Evolutionary conservation across 129 eudicot species (phyloP).

Genomic region (Artemisia tridentata): DNA sequence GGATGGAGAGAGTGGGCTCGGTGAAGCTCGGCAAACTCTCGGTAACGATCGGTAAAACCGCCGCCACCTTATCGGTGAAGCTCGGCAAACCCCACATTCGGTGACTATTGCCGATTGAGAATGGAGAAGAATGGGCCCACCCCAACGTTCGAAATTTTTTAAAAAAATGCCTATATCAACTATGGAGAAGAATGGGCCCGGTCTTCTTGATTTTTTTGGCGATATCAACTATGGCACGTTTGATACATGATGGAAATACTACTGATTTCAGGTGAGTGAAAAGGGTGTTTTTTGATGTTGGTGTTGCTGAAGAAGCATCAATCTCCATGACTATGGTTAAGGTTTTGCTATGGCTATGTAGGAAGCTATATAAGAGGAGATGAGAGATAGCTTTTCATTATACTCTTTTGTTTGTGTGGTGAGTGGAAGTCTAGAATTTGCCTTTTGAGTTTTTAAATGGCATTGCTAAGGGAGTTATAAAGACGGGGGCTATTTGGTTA

Average conservation of each 20-base stretch:
- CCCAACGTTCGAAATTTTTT: too few relatives aligned
- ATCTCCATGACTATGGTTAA: slow-evolving; percentile 27
- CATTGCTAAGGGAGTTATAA: neutral
- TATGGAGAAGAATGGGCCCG: too few relatives aligned
- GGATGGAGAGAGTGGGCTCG: too few relatives aligned
- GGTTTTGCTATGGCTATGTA: slow-evolving; percentile 2
- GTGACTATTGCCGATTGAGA: too few relatives aligned
- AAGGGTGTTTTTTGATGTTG: slow-evolving; percentile 2
- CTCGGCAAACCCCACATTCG: too few relatives aligned
- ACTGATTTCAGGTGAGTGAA: slow-evolving; percentile 3
- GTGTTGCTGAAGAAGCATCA: slow-evolving; percentile 26
- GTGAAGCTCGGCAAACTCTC: too few relatives aligned
- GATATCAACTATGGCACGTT: slow-evolving; percentile 20
- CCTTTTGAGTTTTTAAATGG: slow-evolving; percentile 2
- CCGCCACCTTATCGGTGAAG: too few relatives aligned
- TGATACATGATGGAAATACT: slow-evolving; percentile 26
- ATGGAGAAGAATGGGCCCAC: too few relatives aligned
- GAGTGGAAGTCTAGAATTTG: slow-evolving; percentile 30
- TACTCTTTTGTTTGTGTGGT: slow-evolving; percentile 4
- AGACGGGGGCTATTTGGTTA: too few relatives aligned
- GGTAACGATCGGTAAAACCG: too few relatives aligned
- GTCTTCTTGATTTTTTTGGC: slow-evolving; percentile 34
- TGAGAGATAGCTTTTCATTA: slow-evolving; percentile 40
- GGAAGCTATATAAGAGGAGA: slow-evolving; percentile 21
- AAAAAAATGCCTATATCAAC: too few relatives aligned